These are phyloP conservation scores for Ceratobasidium sp. DNA, from an alignment of 1,284 basidiomycete species.

Conservation along the genomic window DNA sequence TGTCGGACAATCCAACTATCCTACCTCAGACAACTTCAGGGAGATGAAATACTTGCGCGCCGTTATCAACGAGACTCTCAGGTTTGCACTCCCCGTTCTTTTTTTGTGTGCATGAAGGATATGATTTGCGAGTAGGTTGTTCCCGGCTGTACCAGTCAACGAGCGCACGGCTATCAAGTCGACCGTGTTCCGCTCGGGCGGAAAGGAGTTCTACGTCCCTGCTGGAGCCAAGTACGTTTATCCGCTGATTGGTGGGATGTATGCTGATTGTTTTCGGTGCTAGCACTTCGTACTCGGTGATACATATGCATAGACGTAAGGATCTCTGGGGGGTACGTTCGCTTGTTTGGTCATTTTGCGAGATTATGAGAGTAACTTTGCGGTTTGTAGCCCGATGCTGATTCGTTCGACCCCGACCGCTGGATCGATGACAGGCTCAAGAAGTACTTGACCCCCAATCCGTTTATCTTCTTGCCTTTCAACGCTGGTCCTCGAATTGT, in stretches of 20 bases:
- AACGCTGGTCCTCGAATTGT: constrained; percentile 66
- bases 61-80: constrained; percentile 61
- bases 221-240: constrained; percentile 44
- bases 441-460: constrained; percentile 65
- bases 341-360: background rate
- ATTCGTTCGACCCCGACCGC: constrained; percentile 68
- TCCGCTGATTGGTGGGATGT: too few species aligned
- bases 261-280: constrained; percentile 38
- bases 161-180: constrained; percentile 35
- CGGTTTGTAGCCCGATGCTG: constrained; percentile 60
- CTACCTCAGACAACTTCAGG: constrained; percentile 65
- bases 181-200: constrained; percentile 47
- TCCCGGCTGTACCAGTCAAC: constrained; percentile 61
- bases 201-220: constrained; percentile 54
- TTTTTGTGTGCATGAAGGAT: too few species aligned
- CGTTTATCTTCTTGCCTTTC: constrained; percentile 71
- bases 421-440: constrained; percentile 65
- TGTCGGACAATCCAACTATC: constrained; percentile 59
- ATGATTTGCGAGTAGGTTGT: constrained; percentile 55
- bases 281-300: constrained; percentile 49
- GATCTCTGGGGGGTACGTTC: constrained; percentile 52
- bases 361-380: background rate
- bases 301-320: constrained; percentile 48
- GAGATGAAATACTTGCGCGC: constrained; percentile 69
- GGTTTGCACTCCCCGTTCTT: constrained; percentile 4